These are phyloP conservation scores for Komagataella phaffii DNA, from an alignment of 805 yeast genomes.

Conservation along the genomic window DNA sequence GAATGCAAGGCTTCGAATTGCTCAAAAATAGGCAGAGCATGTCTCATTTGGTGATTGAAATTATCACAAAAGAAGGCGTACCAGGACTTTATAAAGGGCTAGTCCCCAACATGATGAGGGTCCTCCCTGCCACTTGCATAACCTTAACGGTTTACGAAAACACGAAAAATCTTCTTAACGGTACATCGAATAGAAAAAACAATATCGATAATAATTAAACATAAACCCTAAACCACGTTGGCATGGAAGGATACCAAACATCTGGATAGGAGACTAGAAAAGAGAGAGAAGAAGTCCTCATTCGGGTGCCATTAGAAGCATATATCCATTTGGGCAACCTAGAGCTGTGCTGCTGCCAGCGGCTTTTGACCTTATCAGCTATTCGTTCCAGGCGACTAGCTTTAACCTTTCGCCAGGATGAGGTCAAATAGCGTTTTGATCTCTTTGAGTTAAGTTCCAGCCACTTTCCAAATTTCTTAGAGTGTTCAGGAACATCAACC, in stretches of 20 bases:
- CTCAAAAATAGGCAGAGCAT: conserved; percentile 10
- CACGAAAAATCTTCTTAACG: conserved; percentile 19
- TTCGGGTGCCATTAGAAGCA: neutral
- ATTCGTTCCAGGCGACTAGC: neutral
- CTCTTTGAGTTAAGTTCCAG: neutral
- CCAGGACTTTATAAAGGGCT: conserved; percentile 77
- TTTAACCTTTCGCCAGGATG: neutral
- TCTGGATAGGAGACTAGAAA: neutral
- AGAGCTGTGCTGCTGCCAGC: neutral
- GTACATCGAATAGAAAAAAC: neutral
- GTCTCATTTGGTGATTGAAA: conserved; percentile 20
- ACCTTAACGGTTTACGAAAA: conserved; percentile 81
- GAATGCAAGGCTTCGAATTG: conserved; percentile 44
- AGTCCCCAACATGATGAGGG: conserved; percentile 63
- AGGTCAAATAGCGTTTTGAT: neutral
- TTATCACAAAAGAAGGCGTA: conserved; percentile 39
- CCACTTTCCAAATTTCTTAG: neutral
- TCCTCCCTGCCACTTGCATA: conserved; percentile 85
- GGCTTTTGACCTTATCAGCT: neutral
- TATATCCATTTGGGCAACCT: neutral
- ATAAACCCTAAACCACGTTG: neutral
- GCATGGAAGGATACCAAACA: neutral
- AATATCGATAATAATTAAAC: neutral
- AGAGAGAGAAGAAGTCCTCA: neutral
- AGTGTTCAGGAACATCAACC: neutral